Percentiles rank a stretch among this genome's conserved stretches.
Conservation (phyloP, 495 filamentous ascomycete species). For the Aspergillus wentii region DNA sequence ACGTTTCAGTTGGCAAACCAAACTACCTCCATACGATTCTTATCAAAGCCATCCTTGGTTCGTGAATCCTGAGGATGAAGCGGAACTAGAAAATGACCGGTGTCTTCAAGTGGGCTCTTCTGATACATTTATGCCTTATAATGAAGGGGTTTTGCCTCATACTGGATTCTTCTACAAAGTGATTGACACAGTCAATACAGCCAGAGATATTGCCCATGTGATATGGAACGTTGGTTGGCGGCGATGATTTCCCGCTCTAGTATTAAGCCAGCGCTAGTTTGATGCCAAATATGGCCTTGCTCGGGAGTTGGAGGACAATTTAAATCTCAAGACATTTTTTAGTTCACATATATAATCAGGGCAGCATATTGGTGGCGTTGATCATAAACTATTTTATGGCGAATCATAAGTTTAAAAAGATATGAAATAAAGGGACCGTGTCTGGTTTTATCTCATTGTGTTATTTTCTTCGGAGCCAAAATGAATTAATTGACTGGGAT, state of each 20-base stretch:
- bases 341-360: background rate
- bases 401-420: too few species aligned
- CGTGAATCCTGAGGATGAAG: slow-evolving; percentile 27
- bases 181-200: slow-evolving; percentile 93
- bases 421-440: too few species aligned
- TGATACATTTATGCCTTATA: slow-evolving; percentile 83
- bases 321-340: too few species aligned
- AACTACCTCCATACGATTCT: slow-evolving; percentile 12
- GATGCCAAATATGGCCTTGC: too few species aligned
- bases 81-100: slow-evolving; percentile 24
- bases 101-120: slow-evolving; percentile 65
- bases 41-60: slow-evolving; percentile 31
- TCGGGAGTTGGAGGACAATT: too few species aligned
- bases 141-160: slow-evolving; percentile 57
- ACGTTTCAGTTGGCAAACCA: slow-evolving; percentile 46
- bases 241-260: slow-evolving; percentile 45
- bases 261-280: too few species aligned
- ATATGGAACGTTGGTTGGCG: slow-evolving; percentile 99
- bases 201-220: slow-evolving; percentile 90
- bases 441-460: too few species aligned
- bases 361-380: background rate
- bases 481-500: too few species aligned
- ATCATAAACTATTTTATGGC: too few species aligned
- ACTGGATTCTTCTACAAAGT: slow-evolving; percentile 72
- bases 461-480: too few species aligned